A percentile compares a stretch with the other conserved stretches of the same genome.
Conservation (phyloP, 305 asterid genomes). For the Rubia peregrina region DNA sequence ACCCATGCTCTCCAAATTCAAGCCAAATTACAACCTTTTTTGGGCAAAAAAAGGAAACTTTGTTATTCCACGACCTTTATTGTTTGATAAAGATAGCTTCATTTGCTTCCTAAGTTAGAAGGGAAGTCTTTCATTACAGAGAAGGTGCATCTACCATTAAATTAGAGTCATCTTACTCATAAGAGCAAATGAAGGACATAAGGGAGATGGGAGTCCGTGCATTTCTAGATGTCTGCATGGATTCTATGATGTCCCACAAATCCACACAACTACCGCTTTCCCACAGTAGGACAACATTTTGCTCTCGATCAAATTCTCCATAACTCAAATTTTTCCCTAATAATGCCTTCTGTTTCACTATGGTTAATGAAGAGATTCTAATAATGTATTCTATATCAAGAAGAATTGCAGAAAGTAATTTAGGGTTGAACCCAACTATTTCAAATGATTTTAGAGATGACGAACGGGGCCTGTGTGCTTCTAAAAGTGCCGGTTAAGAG, state of each 20-base stretch:
- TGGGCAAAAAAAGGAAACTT: not conserved
- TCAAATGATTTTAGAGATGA: not conserved
- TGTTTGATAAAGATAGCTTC: not conserved
- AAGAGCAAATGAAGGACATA: not conserved
- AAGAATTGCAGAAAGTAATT: not conserved
- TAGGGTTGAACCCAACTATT: not conserved
- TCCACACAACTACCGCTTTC: not conserved
- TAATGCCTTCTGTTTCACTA: not conserved
- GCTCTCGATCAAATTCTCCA: not conserved
- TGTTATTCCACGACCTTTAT: not conserved
- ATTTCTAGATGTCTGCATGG: not conserved
- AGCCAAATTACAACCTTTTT: not conserved
- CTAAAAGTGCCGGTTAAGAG: not conserved
- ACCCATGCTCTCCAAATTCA: not conserved
- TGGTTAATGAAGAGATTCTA: not conserved
- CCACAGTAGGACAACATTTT: not conserved
- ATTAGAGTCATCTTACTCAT: not conserved
- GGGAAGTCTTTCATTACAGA: not conserved
- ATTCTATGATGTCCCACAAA: not conserved
- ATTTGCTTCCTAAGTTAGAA: not conserved
- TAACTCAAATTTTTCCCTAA: not conserved
- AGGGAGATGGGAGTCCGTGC: not conserved
- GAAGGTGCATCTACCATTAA: not conserved
- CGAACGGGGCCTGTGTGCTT: not conserved
- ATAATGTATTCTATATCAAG: not conserved